Conservation (phyloP, 345 rosid genomes). For the Rhodamnia argentea region DNA sequence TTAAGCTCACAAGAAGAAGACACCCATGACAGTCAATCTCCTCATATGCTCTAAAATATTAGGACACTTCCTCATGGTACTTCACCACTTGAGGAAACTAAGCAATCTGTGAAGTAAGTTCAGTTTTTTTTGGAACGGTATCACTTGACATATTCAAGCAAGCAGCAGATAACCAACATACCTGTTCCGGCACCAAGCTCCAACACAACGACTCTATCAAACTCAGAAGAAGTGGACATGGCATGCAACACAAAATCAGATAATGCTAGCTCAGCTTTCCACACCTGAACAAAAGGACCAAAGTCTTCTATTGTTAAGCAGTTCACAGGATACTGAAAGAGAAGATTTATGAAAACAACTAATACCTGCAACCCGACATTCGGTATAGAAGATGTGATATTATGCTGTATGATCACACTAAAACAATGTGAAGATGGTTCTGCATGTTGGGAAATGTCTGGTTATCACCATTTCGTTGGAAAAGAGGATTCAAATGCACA, state of each 20-base stretch:
- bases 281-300: slow-evolving; percentile 37
- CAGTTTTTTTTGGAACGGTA: background rate
- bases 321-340: background rate
- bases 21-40: background rate
- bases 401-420: slow-evolving; percentile 49
- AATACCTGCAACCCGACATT: slow-evolving; percentile 77
- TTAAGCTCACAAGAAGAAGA: background rate
- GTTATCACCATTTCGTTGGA: background rate
- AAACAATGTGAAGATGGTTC: slow-evolving; percentile 27
- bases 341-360: background rate
- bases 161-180: slow-evolving; percentile 12
- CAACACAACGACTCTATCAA: slow-evolving; percentile 36
- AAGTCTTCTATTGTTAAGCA: background rate
- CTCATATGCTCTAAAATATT: background rate
- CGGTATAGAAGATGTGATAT: slow-evolving; percentile 64
- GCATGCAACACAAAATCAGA: slow-evolving; percentile 73
- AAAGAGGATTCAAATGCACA: background rate
- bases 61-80: background rate
- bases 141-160: background rate
- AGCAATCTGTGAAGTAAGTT: background rate
- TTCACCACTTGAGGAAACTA: background rate
- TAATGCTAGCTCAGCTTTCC: slow-evolving; percentile 76
- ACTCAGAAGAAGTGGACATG: slow-evolving; percentile 48
- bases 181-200: slow-evolving; percentile 98
- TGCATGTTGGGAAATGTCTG: slow-evolving; percentile 6